A percentile compares a stretch with the other conserved stretches of the same genome.
Evolutionary conservation across 2,329 filamentous ascomycete species (phyloP).

Genomic region (Lasiodiplodia theobromae): DNA sequence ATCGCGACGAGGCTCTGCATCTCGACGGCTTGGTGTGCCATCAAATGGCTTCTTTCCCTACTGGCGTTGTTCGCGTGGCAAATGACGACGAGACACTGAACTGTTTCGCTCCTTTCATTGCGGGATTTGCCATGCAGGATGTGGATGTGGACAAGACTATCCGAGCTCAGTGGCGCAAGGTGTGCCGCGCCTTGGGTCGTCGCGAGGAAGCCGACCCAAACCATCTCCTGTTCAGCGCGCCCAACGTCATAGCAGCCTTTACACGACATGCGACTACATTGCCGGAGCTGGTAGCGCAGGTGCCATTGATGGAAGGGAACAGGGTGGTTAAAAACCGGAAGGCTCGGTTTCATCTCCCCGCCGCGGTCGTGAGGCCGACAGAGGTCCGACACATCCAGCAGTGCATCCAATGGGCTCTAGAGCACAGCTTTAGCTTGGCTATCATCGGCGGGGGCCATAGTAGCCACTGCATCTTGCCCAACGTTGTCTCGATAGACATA

Average conservation of each 20-base stretch:
- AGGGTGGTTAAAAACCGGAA: constrained; percentile 60
- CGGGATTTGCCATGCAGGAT: constrained; percentile 53
- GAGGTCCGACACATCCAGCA: constrained; percentile 58
- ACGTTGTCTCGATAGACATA: constrained; percentile 67
- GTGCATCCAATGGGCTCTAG: constrained; percentile 64
- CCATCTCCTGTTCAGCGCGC: constrained; percentile 57
- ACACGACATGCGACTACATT: constrained; percentile 54
- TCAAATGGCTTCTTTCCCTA: constrained; percentile 56
- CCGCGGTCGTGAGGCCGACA: constrained; percentile 56
- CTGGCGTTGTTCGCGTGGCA: constrained; percentile 52
- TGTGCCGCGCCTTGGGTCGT: constrained; percentile 59
- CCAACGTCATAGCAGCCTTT: constrained; percentile 61
- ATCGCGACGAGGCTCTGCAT: constrained; percentile 56
- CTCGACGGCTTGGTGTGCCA: constrained; percentile 59
- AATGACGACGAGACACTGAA: constrained; percentile 58
- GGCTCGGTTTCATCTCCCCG: constrained; percentile 55
- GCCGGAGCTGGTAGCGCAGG: constrained; percentile 50
- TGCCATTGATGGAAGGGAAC: constrained; percentile 46
- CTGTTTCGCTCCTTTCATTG: constrained; percentile 61
- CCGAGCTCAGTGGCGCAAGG: constrained; percentile 55
- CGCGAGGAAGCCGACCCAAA: constrained; percentile 46
- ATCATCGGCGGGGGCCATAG: constrained; percentile 67
- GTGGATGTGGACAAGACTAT: constrained; percentile 41
- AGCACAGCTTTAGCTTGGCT: constrained; percentile 55
- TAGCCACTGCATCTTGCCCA: constrained; percentile 62